These are phyloP conservation scores for Coemansia erecta DNA, from an alignment of 192 early-diverging fungal genomes.

Conservation along the genomic window DNA sequence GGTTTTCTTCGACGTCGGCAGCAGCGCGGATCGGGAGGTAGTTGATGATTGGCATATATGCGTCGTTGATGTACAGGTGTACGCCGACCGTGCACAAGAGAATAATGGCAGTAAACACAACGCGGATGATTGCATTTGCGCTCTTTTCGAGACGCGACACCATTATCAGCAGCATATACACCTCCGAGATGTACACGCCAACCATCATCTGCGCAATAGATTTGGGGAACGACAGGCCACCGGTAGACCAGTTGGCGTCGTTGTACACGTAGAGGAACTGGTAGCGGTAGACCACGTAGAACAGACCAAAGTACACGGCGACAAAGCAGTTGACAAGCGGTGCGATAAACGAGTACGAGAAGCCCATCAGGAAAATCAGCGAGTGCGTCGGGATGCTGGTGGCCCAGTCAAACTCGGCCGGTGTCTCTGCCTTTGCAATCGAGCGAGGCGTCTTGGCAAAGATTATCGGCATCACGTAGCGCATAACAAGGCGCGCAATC, in stretches of 20 bases:
- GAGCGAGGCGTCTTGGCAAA: slow-evolving; percentile 75
- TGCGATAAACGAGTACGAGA: slow-evolving; percentile 76
- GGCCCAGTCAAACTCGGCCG: slow-evolving; percentile 61
- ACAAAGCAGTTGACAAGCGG: slow-evolving; percentile 83
- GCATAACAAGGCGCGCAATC: slow-evolving; percentile 61
- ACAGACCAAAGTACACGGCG: slow-evolving; percentile 71
- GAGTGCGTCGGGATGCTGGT: slow-evolving; percentile 67
- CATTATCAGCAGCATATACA: slow-evolving; percentile 75
- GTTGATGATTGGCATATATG: slow-evolving; percentile 60
- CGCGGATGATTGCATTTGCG: slow-evolving; percentile 50
- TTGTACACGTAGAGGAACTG: slow-evolving; percentile 82
- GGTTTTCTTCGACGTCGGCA: slow-evolving; percentile 45
- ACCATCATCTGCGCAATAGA: slow-evolving; percentile 64
- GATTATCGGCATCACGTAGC: slow-evolving; percentile 58
- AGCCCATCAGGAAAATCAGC: slow-evolving; percentile 72
- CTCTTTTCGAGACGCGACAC: slow-evolving; percentile 55
- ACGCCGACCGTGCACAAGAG: slow-evolving; percentile 56
- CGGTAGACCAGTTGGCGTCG: slow-evolving; percentile 57
- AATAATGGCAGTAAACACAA: slow-evolving; percentile 54
- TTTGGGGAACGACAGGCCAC: slow-evolving; percentile 68
- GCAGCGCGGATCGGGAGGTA: slow-evolving; percentile 54
- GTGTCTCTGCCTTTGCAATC: slow-evolving; percentile 58
- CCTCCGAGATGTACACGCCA: slow-evolving; percentile 74
- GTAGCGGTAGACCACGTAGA: slow-evolving; percentile 77
- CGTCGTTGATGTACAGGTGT: slow-evolving; percentile 59